Base-by-base conservation (phyloP, 768 basidiomycete genomes). In the Boletellus ananas region DNA sequence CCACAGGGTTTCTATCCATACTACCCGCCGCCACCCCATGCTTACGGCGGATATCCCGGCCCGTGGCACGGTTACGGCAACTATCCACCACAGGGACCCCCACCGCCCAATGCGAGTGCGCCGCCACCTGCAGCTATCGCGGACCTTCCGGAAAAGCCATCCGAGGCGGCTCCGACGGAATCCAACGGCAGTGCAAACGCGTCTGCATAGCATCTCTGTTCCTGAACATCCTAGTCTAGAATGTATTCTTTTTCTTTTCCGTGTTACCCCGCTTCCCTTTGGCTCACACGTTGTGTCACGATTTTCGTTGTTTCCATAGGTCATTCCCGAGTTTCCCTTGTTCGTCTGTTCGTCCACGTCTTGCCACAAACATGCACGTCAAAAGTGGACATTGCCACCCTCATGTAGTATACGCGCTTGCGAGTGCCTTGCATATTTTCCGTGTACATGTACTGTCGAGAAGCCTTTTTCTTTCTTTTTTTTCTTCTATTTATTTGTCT, bases 1-100 rank as follows among this genome's bases (percentile, higher is more conserved):
- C 48, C 58, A 3, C 57, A 63, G 18, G 47, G 52, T 3, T 71
- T 61, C 45, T 69, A 69, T 36, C 57, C 67, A 13, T 71, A 72
- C 38, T 71, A 70, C 39, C 56, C 67, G 1, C 54, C 64, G 0
- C 58, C 60, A 6, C 51, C 70, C 11, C 66, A 63, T 21, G 51
- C 61, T 1, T 70, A 67, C 34, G 61, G 63, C 34, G 66, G 65
- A 1, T 72, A 72, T 49, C 51, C 65, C 0, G 37, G 41, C 14
- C 25, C 57, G 6, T 69, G 66, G 69, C 62, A 52, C 2, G 54
- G 56, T 3, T 72, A 71, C 43, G 49, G 64, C 11, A 52, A 54
- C 16, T 72, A 71, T 50, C 65, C 68, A n/a, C 58, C 65, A 38
- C 58, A 52, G 14, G 59, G 61, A 16, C 45, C 60, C 27, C 41